Evolutionary conservation across 2,329 filamentous ascomycete genomes (phyloP).

Genomic region (Coniochaeta prunicola): DNA sequence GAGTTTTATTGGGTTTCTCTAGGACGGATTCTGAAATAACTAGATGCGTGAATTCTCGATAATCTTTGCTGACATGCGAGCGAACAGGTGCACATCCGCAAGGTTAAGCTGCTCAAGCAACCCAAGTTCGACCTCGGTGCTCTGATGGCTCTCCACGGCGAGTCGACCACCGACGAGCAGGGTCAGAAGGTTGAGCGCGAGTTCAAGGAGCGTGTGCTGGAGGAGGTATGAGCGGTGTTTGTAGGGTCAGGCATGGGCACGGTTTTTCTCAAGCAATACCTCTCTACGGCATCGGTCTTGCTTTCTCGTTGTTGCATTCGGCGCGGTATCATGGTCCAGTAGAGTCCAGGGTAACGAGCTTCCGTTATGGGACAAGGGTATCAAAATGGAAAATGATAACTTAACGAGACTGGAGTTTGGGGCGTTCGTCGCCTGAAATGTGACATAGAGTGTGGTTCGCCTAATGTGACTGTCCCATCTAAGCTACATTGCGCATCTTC

Average conservation of each 20-base stretch:
- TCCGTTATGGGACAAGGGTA: constrained; percentile 22
- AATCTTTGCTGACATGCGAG: constrained; percentile 11
- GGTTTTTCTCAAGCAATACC: constrained; percentile 31
- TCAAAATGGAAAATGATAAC: constrained; percentile 20
- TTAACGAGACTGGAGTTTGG: constrained; percentile 7
- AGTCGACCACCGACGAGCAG: constrained; percentile 91
- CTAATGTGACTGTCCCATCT: not conserved
- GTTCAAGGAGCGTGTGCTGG: constrained; percentile 97
- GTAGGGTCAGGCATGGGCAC: constrained; percentile 35
- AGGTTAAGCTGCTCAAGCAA: constrained; percentile 98
- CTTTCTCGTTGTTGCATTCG: constrained; percentile 42
- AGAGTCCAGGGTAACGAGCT: constrained; percentile 25
- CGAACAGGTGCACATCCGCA: constrained; percentile 91
- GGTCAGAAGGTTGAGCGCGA: constrained; percentile 98
- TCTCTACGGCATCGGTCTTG: constrained; percentile 38
- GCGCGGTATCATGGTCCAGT: constrained; percentile 33
- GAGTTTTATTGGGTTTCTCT: constrained; percentile 28
- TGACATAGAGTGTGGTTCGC: not conserved
- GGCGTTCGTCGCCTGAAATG: constrained; percentile 1
- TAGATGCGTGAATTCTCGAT: not conserved
- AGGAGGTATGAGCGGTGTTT: constrained; percentile 70
- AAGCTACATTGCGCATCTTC: not conserved
- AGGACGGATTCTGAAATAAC: not conserved
- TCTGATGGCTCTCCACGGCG: constrained; percentile 93
- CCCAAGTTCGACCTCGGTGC: constrained; percentile 99